Conservation (phyloP, 2,329 filamentous ascomycete species). For the Ceratocystis harringtonii region DNA sequence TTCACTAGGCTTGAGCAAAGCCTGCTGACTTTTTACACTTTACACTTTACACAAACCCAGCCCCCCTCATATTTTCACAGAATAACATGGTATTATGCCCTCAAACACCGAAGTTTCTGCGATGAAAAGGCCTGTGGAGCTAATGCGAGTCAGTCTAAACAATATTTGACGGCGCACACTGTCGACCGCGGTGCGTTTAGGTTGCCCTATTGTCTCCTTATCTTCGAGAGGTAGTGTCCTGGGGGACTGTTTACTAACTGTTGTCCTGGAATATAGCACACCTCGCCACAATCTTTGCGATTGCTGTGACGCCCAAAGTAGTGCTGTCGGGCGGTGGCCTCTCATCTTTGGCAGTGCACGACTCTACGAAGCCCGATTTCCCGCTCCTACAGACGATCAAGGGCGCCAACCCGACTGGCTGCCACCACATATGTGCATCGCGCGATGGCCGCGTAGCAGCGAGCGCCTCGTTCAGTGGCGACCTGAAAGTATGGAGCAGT, state of each 20-base stretch:
- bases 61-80: not conserved
- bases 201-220: not conserved
- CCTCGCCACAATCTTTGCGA: constrained; percentile 66
- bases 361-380: constrained; percentile 55
- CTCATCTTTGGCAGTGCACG: constrained; percentile 67
- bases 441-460: constrained; percentile 58
- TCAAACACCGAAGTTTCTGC: not conserved
- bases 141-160: constrained; percentile 58
- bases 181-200: constrained; percentile 59
- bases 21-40: not conserved
- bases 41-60: constrained; percentile 1
- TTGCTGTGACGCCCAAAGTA: constrained; percentile 58
- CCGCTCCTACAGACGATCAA: constrained; percentile 66
- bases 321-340: constrained; percentile 76
- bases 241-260: not conserved
- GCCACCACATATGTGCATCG: constrained; percentile 69
- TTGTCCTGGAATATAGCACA: constrained; percentile 45
- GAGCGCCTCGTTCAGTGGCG: constrained; percentile 78
- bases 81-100: not conserved
- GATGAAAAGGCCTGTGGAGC: not conserved
- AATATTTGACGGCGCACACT: constrained; percentile 89
- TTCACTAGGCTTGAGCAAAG: not conserved
- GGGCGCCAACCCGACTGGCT: constrained; percentile 71
- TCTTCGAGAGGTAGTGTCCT: not conserved
- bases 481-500: constrained; percentile 67